These are phyloP conservation scores for Backusella tarrabulga DNA, from an alignment of 192 early-diverging fungal species.

Conservation along the genomic window DNA sequence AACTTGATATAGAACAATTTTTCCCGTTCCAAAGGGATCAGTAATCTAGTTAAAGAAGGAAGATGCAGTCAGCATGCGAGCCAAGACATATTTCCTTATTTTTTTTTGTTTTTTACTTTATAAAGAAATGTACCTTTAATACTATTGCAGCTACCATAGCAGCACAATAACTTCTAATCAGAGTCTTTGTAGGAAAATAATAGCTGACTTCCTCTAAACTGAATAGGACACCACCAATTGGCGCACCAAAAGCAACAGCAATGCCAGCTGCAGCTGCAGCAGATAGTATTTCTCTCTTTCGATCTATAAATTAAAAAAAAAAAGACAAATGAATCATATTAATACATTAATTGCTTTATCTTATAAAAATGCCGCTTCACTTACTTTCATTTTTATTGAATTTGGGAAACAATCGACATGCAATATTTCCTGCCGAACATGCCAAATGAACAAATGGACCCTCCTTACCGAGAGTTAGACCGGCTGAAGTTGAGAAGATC, in stretches of 20 bases:
- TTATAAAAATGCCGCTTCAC: background rate
- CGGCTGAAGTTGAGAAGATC: slow-evolving; percentile 78
- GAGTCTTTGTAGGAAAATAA: slow-evolving; percentile 90
- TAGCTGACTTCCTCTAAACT: slow-evolving; percentile 91
- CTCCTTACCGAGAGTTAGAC: slow-evolving; percentile 87
- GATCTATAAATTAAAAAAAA: slow-evolving; percentile 43
- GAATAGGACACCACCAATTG: slow-evolving; percentile 94
- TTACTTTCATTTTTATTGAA: slow-evolving; percentile 86
- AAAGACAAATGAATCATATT: background rate
- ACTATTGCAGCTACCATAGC: slow-evolving; percentile 87
- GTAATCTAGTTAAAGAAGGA: slow-evolving; percentile 51
- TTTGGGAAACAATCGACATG: slow-evolving; percentile 84
- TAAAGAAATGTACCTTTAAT: slow-evolving; percentile 56
- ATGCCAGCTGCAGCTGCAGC: slow-evolving; percentile 92
- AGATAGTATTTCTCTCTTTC: slow-evolving; percentile 90
- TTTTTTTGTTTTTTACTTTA: background rate
- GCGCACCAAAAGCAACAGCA: slow-evolving; percentile 93
- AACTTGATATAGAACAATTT: slow-evolving; percentile 85
- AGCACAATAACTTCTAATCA: slow-evolving; percentile 93
- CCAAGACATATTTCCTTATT: background rate
- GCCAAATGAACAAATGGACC: slow-evolving; percentile 94
- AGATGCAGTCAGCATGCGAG: background rate
- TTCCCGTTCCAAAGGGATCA: slow-evolving; percentile 81
- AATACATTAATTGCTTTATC: background rate
- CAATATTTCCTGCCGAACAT: slow-evolving; percentile 85